Conservation (phyloP, 2,329 filamentous ascomycete species). For the Tolypocladium amazonense region DNA sequence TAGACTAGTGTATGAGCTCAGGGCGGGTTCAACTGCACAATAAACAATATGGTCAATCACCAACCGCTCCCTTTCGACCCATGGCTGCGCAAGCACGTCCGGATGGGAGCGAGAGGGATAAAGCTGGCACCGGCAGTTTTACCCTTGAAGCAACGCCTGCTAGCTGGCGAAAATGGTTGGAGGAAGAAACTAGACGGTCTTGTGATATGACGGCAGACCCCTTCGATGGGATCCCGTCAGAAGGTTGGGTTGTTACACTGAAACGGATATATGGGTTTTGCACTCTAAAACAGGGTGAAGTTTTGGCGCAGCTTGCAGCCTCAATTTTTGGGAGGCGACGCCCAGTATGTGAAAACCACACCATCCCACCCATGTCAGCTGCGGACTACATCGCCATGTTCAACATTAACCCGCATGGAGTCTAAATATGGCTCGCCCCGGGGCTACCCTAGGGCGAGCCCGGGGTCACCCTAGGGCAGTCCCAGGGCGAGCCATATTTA, state of each 20-base stretch:
- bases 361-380: too few species aligned
- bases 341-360: too few species aligned
- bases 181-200: background rate
- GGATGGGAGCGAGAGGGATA: background rate
- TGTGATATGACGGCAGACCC: background rate
- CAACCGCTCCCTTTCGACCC: background rate
- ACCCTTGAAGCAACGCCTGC: background rate
- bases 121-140: background rate
- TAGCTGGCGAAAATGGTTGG: background rate
- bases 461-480: too few species aligned
- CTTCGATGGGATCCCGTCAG: background rate
- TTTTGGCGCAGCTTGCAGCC: too few species aligned
- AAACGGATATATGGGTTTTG: background rate
- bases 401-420: too few species aligned
- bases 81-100: background rate
- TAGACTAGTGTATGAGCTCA: background rate
- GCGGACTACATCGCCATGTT: too few species aligned
- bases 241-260: background rate
- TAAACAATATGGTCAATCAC: background rate
- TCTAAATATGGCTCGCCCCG: too few species aligned
- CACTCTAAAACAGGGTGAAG: too few species aligned
- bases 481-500: too few species aligned
- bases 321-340: too few species aligned
- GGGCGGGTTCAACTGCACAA: background rate
- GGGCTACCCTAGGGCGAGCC: too few species aligned